A percentile compares a stretch with the other conserved stretches of the same genome.
Conservation (phyloP, 345 rosid genomes). For the Linum trigynum region DNA sequence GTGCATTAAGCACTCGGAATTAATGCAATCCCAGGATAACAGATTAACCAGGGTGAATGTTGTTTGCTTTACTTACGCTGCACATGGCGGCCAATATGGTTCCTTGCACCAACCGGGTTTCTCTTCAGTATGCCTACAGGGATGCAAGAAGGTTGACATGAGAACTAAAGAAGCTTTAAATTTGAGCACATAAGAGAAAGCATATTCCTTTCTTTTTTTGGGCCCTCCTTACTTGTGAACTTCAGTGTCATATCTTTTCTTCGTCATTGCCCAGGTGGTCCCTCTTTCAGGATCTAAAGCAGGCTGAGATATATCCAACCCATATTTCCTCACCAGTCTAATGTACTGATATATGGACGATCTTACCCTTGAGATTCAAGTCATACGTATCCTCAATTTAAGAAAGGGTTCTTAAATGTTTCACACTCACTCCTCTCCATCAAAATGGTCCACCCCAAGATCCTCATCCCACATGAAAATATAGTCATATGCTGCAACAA, state of each 20-base stretch:
- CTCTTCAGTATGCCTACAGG: slow-evolving; percentile 61
- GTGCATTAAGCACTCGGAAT: background rate
- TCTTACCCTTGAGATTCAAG: slow-evolving; percentile 7
- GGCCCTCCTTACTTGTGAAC: slow-evolving; percentile 74
- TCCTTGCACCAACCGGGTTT: slow-evolving; percentile 86
- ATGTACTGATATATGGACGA: slow-evolving; percentile 38
- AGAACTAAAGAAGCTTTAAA: background rate
- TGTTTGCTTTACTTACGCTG: slow-evolving; percentile 51
- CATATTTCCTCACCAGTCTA: slow-evolving; percentile 73
- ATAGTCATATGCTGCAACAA: slow-evolving; percentile 90
- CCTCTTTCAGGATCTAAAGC: slow-evolving; percentile 80
- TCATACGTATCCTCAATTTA: background rate
- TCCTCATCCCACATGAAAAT: slow-evolving; percentile 98
- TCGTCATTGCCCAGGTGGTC: slow-evolving; percentile 93
- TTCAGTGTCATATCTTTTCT: slow-evolving; percentile 68
- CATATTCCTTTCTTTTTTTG: background rate
- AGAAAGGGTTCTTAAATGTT: background rate
- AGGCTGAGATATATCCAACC: slow-evolving; percentile 95
- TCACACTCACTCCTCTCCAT: slow-evolving; percentile 75
- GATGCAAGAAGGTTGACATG: slow-evolving; percentile 15
- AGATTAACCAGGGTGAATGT: background rate
- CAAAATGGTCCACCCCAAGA: slow-evolving; percentile 82
- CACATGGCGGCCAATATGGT: slow-evolving; percentile 90
- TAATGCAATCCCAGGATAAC: background rate
- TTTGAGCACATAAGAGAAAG: background rate